Evolutionary conservation across 2,329 filamentous ascomycete genomes (phyloP), one percentile per base, ranked within the genome.

Genomic region (Coniochaeta prunicola): DNA sequence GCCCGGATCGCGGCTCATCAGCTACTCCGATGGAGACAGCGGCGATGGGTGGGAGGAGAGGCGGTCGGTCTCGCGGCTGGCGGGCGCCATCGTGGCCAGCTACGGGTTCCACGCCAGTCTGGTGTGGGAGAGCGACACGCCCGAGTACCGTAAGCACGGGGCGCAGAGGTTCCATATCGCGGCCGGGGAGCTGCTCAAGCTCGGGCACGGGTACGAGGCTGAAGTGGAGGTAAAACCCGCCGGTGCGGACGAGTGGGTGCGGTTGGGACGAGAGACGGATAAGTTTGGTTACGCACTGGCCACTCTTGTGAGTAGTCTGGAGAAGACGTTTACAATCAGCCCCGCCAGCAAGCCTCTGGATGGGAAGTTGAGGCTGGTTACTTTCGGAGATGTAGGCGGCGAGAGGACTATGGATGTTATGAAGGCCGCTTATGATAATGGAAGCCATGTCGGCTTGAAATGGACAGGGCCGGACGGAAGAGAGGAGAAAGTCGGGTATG

Each of bases 51-150:
- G 56, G 1, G 59, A 64, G 3, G 57, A 50, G 64, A 5, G 57
- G 67, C 9, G 71, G 10, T 59, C 64, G 1, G 71, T 78, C 4
- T 67, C 70, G 0, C 70, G 73, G 53, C 76, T 88, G 26, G 82
- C 89, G 66, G 92, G 91, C 28, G 89, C 88, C 26, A 91, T 97
- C 24, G 92, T 97, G 1, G 88, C 87, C 50, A 94, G 89, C 71
- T 96, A 96, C 82, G 93, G 90, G 21, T 85, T 97, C 67, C 93
- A 97, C 68, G 90, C 92, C 31, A 86, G 88, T 45, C 80, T 97
- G 3, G 91, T 97, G 24, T 92, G 90, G 65, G 92, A 97, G 75
- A 94, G 90, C 71, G 93, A 97, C 71, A 96, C 92, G 0, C 77
- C 83, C 0, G 88, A 85, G 63, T 93, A 93, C 72, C 87, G 93